Evolutionary conservation across 768 basidiomycete genomes (phyloP).

Genomic region (Dioszegia aurantiaca): DNA sequence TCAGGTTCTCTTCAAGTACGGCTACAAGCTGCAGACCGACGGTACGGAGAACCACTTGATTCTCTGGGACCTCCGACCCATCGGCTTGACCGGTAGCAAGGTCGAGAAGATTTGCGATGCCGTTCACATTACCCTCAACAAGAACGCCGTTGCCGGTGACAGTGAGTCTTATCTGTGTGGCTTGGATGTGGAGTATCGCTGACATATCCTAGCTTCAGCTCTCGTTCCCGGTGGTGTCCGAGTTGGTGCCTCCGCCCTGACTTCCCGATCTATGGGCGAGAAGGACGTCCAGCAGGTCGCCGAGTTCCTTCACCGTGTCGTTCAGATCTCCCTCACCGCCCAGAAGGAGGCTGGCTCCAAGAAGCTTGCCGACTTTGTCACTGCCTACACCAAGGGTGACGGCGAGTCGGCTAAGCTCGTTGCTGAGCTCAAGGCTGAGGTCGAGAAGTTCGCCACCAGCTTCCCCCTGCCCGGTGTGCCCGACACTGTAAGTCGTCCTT

Average conservation of each 20-base stretch:
- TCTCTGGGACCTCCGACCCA: constrained; percentile 93
- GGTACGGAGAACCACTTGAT: constrained; percentile 98
- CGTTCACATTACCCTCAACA: constrained; percentile 78
- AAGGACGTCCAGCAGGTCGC: constrained; percentile 79
- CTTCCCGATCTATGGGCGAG: constrained; percentile 89
- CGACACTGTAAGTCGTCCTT: constrained; percentile 52
- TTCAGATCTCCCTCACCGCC: constrained; percentile 80
- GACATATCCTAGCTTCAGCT: constrained; percentile 62
- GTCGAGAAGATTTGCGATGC: constrained; percentile 98
- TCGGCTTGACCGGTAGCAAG: constrained; percentile 95
- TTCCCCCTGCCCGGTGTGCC: constrained; percentile 91
- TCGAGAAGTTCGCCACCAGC: constrained; percentile 70
- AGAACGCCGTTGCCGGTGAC: constrained; percentile 97
- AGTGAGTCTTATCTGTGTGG: constrained; percentile 48
- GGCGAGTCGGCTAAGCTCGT: constrained; percentile 67
- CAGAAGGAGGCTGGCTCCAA: constrained; percentile 95
- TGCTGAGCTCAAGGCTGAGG: constrained; percentile 72
- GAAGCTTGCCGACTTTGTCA: constrained; percentile 92
- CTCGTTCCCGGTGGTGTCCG: constrained; percentile 96
- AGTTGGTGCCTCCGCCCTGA: constrained; percentile 88
- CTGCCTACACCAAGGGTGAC: constrained; percentile 55
- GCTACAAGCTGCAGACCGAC: constrained; percentile 93
- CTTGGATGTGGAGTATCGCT: background rate
- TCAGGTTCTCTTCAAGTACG: constrained; percentile 65
- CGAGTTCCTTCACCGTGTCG: constrained; percentile 85